Percentiles rank a stretch among this genome's conserved stretches.
These are phyloP conservation scores for Arthrobotrys conoides DNA, from an alignment of 2,329 filamentous ascomycete species.

Conservation along the genomic window DNA sequence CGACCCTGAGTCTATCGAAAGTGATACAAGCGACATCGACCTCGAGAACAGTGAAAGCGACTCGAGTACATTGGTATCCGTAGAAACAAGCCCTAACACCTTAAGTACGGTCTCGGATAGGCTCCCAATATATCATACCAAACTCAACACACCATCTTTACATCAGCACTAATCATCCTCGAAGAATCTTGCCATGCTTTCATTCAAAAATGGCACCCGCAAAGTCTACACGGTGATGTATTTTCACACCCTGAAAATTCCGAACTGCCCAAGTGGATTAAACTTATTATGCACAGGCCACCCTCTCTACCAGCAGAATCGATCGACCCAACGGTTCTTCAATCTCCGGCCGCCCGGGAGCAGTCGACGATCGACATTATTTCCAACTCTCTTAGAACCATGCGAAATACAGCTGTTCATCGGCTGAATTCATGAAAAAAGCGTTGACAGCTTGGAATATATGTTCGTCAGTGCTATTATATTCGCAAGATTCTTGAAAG, in stretches of 20 bases:
- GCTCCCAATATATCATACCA: slow-evolving; percentile 1
- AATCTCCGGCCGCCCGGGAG: neutral
- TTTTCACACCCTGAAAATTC: slow-evolving; percentile 30
- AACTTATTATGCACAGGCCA: slow-evolving; percentile 1
- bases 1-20: no score
- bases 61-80: no score
- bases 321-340: neutral
- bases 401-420: slow-evolving; percentile 38
- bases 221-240: neutral
- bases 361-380: neutral
- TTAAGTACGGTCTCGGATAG: neutral
- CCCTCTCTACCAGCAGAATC: neutral
- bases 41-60: no score
- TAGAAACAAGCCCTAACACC: neutral
- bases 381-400: neutral
- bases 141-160: slow-evolving; percentile 26
- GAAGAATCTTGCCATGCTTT: slow-evolving; percentile 42
- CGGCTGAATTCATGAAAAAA: slow-evolving; percentile 9
- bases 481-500: slow-evolving; percentile 25
- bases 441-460: slow-evolving; percentile 5
- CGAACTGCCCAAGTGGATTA: slow-evolving; percentile 34
- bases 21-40: no score
- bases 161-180: slow-evolving; percentile 25
- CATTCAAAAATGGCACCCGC: slow-evolving; percentile 11
- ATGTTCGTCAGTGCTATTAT: slow-evolving; percentile 11